A percentile compares a stretch with the other conserved stretches of the same genome.
Evolutionary conservation across 331 rosid genomes (phyloP).

Genomic region (Erythrophleum ivorense): DNA sequence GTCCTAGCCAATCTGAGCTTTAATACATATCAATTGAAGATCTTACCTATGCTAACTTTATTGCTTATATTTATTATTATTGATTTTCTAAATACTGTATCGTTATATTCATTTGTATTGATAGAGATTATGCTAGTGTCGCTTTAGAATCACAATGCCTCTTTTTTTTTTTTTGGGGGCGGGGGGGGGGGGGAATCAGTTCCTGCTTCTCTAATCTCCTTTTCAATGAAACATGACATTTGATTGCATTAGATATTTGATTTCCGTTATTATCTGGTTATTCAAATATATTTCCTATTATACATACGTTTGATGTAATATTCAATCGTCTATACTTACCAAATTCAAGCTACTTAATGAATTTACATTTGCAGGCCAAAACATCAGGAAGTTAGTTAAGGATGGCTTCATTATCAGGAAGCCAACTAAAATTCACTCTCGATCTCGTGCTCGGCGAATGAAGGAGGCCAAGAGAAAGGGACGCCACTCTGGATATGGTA

Average conservation of each 20-base stretch:
- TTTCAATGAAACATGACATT: not conserved
- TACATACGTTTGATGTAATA: not conserved
- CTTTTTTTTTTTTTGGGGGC: not conserved
- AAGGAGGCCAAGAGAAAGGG: constrained; percentile 96
- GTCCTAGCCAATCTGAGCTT: not conserved
- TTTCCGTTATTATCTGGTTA: not conserved
- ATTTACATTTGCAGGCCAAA: constrained; percentile 68
- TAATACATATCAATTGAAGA: not conserved
- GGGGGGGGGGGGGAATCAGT: not conserved
- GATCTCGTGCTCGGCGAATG: constrained; percentile 96
- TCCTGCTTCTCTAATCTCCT: not conserved
- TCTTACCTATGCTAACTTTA: not conserved
- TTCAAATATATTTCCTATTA: not conserved
- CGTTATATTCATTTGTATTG: not conserved
- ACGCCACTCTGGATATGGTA: constrained; percentile 98
- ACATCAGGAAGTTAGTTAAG: constrained; percentile 92
- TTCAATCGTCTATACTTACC: not conserved
- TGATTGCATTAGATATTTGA: not conserved
- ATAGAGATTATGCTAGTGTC: not conserved
- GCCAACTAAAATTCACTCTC: constrained; percentile 96
- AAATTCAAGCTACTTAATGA: not conserved
- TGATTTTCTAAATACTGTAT: not conserved
- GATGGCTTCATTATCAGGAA: constrained; percentile 99
- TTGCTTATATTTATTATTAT: not conserved
- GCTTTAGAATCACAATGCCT: not conserved